Evolutionary conservation across 2,329 filamentous ascomycete species (phyloP).

Genomic region (Orbilia oligospora): DNA sequence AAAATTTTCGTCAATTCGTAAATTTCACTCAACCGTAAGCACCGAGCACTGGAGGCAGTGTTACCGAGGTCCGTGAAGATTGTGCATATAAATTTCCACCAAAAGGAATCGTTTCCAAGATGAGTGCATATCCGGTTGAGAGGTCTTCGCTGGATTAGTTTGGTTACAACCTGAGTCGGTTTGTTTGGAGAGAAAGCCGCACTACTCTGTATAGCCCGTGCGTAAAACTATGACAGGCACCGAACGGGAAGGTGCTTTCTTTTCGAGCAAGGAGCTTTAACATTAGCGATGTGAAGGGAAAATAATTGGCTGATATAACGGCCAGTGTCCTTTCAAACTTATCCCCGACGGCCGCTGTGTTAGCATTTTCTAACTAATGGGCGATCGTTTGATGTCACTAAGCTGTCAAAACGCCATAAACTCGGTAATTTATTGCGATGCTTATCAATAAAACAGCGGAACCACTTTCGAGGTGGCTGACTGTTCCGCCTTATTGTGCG

Average conservation of each 20-base stretch:
- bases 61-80: slow-evolving; percentile 11
- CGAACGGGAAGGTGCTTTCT: not conserved
- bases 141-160: not conserved
- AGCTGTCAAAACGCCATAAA: slow-evolving; percentile 46
- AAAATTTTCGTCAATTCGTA: not conserved
- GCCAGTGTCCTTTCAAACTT: not conserved
- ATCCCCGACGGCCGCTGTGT: not conserved
- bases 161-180: not conserved
- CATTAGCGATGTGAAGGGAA: not conserved
- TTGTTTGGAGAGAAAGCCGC: not conserved
- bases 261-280: not conserved
- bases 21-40: slow-evolving; percentile 11
- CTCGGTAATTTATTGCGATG: slow-evolving; percentile 18
- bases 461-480: slow-evolving; percentile 13
- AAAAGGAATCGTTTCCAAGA: slow-evolving; percentile 6
- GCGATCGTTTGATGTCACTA: slow-evolving; percentile 21
- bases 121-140: not conserved
- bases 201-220: not conserved
- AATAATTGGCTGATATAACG: not conserved
- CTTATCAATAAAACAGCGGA: slow-evolving; percentile 7
- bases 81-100: not conserved
- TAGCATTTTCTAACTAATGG: not conserved
- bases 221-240: slow-evolving; percentile 1
- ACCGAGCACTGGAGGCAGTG: not conserved
- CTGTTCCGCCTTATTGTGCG: not conserved